Base-by-base conservation (phyloP, 768 basidiomycete genomes). In the Dioszegia aurantiaca region DNA sequence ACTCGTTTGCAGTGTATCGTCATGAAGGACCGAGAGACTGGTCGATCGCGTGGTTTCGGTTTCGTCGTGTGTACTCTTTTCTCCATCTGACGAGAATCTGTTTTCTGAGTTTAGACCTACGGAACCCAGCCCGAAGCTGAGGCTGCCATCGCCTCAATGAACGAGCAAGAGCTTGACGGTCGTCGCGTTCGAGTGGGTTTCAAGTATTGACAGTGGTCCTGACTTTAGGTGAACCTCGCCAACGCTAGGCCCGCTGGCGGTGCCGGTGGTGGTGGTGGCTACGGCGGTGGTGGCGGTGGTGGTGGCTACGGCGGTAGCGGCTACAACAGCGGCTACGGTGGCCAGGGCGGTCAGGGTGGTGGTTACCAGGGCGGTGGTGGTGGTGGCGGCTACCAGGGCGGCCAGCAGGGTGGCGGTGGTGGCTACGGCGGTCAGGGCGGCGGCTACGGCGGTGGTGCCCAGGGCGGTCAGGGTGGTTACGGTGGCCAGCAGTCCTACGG, bases 21-120 rank as follows among this genome's bases (percentile, higher is more conserved):
- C 78, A 94, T 94, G 92, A 88, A 90, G 81, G 93, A 98, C 80
- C 90, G 92, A 76, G 94, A 95, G 75, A 97, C 94, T 65, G 89
- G 90, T 60, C 90, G 93, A 74, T 94, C 90, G 64, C 87, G 93
- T 75, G 93, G 93, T 73, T 97, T 97, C 77, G 93, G 93, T 62
- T 97, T 97, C 79, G 92, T 97, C 61, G 92, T 76, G 60, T 55
- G 74, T 76, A 51, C 42, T 56, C 36, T 59, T 44, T 49, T 44
- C 52, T 57, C 27, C 14, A 42, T 44, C 8, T 56, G n/a, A 5
- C 24, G 33, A 23, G 55, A 23, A 54, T 39, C 37, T 23, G 17
- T 8, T 30, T 53, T 23, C 40, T 30, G 33, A 14, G 16, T 47
- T 26, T 49, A 75, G 72, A 79, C 78, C 65, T 79, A 70, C 70